These are phyloP conservation scores for Sporothrix variecibatus DNA, from an alignment of 2,329 filamentous ascomycete genomes.

Conservation along the genomic window DNA sequence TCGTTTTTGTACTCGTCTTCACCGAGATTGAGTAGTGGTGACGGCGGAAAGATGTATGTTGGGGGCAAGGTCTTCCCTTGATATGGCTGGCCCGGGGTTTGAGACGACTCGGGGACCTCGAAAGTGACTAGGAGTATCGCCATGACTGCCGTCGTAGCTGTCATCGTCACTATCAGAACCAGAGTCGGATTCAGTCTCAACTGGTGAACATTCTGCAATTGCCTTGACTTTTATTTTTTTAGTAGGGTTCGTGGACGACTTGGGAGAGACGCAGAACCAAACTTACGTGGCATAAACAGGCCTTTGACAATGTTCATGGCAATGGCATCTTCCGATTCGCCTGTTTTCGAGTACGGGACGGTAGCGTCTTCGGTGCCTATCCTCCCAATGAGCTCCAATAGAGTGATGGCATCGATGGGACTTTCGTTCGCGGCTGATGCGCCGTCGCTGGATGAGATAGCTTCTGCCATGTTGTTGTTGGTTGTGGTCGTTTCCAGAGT, in stretches of 20 bases:
- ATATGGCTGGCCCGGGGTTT: not conserved
- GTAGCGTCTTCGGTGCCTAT: not conserved
- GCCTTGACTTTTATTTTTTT: not conserved
- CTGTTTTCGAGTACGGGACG: not conserved
- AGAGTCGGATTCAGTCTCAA: not conserved
- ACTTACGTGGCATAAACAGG: not conserved
- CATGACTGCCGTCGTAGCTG: not conserved
- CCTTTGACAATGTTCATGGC: not conserved
- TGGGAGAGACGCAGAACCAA: not conserved
- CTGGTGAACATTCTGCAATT: not conserved
- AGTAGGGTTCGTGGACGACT: not conserved
- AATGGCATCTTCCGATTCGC: not conserved
- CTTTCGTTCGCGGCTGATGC: not conserved
- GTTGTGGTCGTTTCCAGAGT: not conserved
- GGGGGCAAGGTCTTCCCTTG: not conserved
- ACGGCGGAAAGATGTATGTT: constrained; percentile 25
- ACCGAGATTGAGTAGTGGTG: constrained; percentile 4
- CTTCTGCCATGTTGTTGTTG: not conserved
- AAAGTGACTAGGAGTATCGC: not conserved
- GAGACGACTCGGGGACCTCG: not conserved
- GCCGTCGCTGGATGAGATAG: not conserved
- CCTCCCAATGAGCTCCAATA: not conserved
- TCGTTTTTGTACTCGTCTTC: not conserved
- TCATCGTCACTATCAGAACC: not conserved
- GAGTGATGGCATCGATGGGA: not conserved